Conservation (phyloP, 2,329 filamentous ascomycete genomes). For the Diaporthe humulicola region DNA sequence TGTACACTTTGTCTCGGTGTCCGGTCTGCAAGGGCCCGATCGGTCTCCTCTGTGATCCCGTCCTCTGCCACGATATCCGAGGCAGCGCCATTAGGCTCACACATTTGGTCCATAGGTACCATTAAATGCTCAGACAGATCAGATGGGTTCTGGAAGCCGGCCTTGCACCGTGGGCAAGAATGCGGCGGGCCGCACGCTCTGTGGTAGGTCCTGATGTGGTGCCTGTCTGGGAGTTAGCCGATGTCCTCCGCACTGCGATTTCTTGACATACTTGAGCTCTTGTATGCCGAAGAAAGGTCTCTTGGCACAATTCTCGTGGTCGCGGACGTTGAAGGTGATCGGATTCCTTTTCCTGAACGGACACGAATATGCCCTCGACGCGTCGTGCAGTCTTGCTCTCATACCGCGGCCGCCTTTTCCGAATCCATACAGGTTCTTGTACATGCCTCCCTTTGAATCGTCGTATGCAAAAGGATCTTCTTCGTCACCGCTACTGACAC, state of each 20-base stretch:
- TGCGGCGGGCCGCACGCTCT: slow-evolving; percentile 5
- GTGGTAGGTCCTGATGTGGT: slow-evolving; percentile 33
- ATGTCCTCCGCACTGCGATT: neutral
- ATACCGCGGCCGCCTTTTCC: neutral
- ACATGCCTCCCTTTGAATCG: neutral
- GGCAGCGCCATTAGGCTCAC: slow-evolving; percentile 8
- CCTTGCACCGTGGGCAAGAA: slow-evolving; percentile 38
- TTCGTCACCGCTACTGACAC: slow-evolving; percentile 18
- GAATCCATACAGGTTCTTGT: neutral
- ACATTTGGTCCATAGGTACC: slow-evolving; percentile 38
- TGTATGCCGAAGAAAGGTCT: slow-evolving; percentile 32
- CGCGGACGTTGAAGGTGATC: slow-evolving; percentile 38
- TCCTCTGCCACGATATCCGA: slow-evolving; percentile 13
- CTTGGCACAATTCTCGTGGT: slow-evolving; percentile 37
- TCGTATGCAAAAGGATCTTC: slow-evolving; percentile 38
- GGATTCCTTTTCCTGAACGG: slow-evolving; percentile 37
- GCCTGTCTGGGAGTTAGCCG: slow-evolving; percentile 22
- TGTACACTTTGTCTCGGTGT: slow-evolving; percentile 13
- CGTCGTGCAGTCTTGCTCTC: neutral
- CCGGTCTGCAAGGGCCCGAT: slow-evolving; percentile 25
- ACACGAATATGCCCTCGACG: slow-evolving; percentile 29
- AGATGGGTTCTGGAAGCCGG: slow-evolving; percentile 12
- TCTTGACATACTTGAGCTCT: slow-evolving; percentile 34
- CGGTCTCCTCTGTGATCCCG: slow-evolving; percentile 36
- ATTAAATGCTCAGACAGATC: slow-evolving; percentile 34